These are phyloP conservation scores for Hamigera avellanea DNA, from an alignment of 495 filamentous ascomycete genomes.

Conservation along the genomic window DNA sequence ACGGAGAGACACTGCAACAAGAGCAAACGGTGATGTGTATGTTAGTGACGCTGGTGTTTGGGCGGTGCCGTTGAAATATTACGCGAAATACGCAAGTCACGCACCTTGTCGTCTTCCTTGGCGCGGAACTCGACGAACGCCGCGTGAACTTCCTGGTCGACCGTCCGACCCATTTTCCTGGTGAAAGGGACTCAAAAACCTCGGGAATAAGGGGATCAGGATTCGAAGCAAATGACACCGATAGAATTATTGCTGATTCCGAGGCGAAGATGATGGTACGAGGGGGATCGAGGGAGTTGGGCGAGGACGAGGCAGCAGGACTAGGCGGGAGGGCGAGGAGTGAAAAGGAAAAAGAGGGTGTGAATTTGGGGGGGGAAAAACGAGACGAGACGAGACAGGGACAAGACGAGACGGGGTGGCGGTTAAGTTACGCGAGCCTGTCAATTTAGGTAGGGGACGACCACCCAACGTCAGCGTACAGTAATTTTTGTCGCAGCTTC, in stretches of 20 bases:
- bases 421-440: conserved; percentile 25
- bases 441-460: too few species aligned
- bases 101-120: conserved; percentile 51
- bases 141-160: conserved; percentile 46
- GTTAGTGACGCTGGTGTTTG: conserved; percentile 18
- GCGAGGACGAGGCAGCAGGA: conserved; percentile 2
- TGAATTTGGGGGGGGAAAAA: conserved; percentile 5
- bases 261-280: conserved; percentile 1
- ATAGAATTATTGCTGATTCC: neutral
- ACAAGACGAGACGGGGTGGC: conserved; percentile 10
- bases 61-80: conserved; percentile 23
- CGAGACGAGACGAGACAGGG: conserved; percentile 10
- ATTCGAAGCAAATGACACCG: too few species aligned
- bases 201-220: too few species aligned
- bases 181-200: conserved; percentile 14
- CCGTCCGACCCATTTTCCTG: conserved; percentile 42
- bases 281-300: conserved; percentile 6
- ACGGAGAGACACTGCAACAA: conserved; percentile 42
- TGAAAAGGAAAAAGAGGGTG: conserved; percentile 6
- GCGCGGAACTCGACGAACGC: conserved; percentile 49
- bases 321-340: conserved; percentile 5
- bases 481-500: too few species aligned
- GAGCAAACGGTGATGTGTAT: conserved; percentile 15
- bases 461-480: too few species aligned
- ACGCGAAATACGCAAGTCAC: conserved; percentile 38